These are phyloP conservation scores for Juncus inflexus DNA, from an alignment of 176 grass and related monocot genomes.

Conservation along the genomic window DNA sequence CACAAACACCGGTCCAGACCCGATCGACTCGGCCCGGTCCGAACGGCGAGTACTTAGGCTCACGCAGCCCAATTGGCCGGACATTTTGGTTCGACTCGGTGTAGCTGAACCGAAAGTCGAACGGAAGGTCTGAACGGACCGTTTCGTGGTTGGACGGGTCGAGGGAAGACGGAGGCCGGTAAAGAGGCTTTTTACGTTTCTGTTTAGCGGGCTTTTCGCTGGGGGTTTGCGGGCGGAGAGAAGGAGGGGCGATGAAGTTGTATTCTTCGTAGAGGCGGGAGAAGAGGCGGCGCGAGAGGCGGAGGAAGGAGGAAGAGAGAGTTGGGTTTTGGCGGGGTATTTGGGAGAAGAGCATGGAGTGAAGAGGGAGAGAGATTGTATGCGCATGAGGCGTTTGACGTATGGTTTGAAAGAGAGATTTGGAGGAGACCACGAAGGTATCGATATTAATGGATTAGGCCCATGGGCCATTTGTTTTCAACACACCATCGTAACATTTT, in stretches of 20 bases:
- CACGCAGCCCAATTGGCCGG: slow-evolving; percentile 72
- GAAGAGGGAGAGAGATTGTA: not conserved
- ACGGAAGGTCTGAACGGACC: slow-evolving; percentile 57
- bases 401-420: no score
- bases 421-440: no score
- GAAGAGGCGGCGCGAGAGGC: slow-evolving; percentile 18
- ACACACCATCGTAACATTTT: no score
- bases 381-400: no score
- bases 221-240: slow-evolving; percentile 31
- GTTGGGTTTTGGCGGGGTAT: slow-evolving; percentile 32
- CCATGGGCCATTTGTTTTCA: no score
- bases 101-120: slow-evolving; percentile 96
- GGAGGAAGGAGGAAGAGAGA: slow-evolving; percentile 30
- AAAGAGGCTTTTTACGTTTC: slow-evolving; percentile 45
- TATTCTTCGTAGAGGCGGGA: slow-evolving; percentile 56
- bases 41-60: slow-evolving; percentile 88
- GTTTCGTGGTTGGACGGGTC: slow-evolving; percentile 36
- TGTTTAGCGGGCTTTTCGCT: slow-evolving; percentile 26
- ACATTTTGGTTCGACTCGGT: slow-evolving; percentile 55
- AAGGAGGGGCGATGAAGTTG: slow-evolving; percentile 57
- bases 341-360: slow-evolving; percentile 19
- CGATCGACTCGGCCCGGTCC: slow-evolving; percentile 78
- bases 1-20: slow-evolving; percentile 68
- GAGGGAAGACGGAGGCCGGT: slow-evolving; percentile 46
- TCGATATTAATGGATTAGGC: no score